Evolutionary conservation across 2,329 filamentous ascomycete species (phyloP).

Genomic region (Ophiostoma pallidulum): DNA sequence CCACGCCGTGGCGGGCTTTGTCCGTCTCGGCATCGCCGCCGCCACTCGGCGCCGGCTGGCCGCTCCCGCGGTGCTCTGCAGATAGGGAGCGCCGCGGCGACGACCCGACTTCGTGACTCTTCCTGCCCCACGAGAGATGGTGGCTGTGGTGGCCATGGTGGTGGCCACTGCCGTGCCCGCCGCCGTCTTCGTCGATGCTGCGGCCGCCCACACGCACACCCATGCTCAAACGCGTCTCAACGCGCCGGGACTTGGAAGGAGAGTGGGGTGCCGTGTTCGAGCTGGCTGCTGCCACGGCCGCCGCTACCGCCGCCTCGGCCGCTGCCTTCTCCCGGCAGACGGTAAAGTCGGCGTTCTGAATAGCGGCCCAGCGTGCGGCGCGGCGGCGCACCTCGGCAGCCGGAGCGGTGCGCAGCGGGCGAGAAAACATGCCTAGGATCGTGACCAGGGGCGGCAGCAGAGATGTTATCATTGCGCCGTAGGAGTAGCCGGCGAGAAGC

Average conservation of each 20-base stretch:
- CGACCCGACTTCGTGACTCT: conserved; percentile 10
- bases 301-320: conserved; percentile 11
- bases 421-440: conserved; percentile 51
- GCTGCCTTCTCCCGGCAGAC: conserved; percentile 23
- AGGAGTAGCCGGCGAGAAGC: conserved; percentile 71
- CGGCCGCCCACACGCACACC: conserved; percentile 42
- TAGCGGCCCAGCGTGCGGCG: conserved; percentile 57
- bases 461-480: conserved; percentile 73
- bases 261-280: too few relatives aligned
- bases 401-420: conserved; percentile 43
- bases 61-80: neutral
- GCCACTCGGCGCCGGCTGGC: neutral
- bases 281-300: conserved; percentile 17
- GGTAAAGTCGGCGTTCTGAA: conserved; percentile 43
- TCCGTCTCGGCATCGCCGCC: conserved; percentile 33
- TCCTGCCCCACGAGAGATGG: conserved; percentile 7
- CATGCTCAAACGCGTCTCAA: conserved; percentile 19
- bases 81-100: conserved; percentile 11
- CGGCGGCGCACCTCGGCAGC: conserved; percentile 61
- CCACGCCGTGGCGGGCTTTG: conserved; percentile 35
- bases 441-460: conserved; percentile 55
- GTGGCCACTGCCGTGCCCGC: too few relatives aligned
- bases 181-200: conserved; percentile 27
- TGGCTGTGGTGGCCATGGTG: conserved; percentile 11
- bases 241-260: neutral